These are phyloP conservation scores for Picochlorum sp. DNA, from an alignment of 139 green algal species.

Conservation along the genomic window DNA sequence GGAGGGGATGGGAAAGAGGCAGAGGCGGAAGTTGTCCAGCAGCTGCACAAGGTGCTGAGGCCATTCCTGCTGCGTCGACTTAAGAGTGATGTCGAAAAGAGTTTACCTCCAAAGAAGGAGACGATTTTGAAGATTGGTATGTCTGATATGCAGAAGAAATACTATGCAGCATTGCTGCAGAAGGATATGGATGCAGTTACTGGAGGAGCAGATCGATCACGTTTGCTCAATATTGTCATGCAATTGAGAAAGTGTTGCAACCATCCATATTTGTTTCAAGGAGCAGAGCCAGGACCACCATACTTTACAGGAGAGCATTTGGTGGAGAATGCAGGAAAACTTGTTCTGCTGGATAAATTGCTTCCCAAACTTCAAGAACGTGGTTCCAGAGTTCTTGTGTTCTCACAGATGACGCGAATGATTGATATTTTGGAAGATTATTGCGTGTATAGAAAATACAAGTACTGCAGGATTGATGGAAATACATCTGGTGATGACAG, in stretches of 20 bases:
- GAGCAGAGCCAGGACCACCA: conserved; percentile 86
- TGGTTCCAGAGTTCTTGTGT: conserved; percentile 82
- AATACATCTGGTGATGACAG: conserved; percentile 94
- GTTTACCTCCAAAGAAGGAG: conserved; percentile 97
- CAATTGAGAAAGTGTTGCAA: conserved; percentile 99
- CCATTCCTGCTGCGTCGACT: conserved; percentile 96
- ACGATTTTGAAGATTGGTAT: conserved; percentile 98
- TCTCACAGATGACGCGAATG: conserved; percentile 88
- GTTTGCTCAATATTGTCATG: conserved; percentile 99
- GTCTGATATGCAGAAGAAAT: conserved; percentile 87
- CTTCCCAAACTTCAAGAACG: conserved; percentile 70
- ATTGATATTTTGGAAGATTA: conserved; percentile 98
- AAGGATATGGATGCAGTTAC: conserved; percentile 87
- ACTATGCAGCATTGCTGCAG: conserved; percentile 86
- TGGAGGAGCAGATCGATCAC: conserved; percentile 72
- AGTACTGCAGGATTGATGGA: conserved; percentile 95
- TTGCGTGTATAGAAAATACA: conserved; percentile 65
- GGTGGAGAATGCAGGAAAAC: conserved; percentile 76
- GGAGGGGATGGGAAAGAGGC: conserved; percentile 48
- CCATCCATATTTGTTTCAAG: conserved; percentile 86
- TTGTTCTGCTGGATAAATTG: conserved; percentile 88
- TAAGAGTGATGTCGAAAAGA: conserved; percentile 95
- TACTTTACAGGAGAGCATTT: conserved; percentile 86
- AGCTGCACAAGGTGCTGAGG: conserved; percentile 97
- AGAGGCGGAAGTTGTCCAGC: conserved; percentile 87